Conservation (phyloP, 140 eudicot species). For the Anethum foeniculum region DNA sequence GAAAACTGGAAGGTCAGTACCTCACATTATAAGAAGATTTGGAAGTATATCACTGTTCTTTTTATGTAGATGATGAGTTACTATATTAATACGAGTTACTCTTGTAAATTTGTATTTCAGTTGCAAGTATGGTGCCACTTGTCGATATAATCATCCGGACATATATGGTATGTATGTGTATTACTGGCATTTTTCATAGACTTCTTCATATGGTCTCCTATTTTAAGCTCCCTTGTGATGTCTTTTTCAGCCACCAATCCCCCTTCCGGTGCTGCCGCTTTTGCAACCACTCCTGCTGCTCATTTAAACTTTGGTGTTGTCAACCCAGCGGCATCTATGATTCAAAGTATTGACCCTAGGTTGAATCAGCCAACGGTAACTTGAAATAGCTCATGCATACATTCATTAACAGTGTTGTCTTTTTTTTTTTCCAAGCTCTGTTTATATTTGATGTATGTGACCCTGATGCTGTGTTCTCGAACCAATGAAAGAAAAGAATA, state of each 20-base stretch:
- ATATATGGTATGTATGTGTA: conserved; percentile 41
- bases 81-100: neutral
- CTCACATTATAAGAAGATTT: neutral
- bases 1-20: conserved; percentile 83
- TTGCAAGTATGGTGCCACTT: conserved; percentile 81
- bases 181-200: neutral
- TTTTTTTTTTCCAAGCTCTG: neutral
- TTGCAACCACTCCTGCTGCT: conserved; percentile 46
- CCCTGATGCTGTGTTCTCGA: no score
- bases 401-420: neutral
- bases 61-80: neutral
- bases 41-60: neutral
- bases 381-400: neutral
- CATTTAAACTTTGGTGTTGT: conserved; percentile 49
- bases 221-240: conserved; percentile 13
- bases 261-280: conserved; percentile 34
- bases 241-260: conserved; percentile 39
- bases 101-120: conserved; percentile 33
- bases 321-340: conserved; percentile 52
- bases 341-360: conserved; percentile 58
- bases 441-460: neutral
- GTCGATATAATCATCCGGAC: conserved; percentile 95
- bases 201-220: neutral
- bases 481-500: no score
- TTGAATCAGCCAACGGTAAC: conserved; percentile 66